Evolutionary conservation across 2,329 filamentous ascomycete species (phyloP), one percentile per base, ranked within the genome.

Genomic region (Aspergillus vadensis): DNA sequence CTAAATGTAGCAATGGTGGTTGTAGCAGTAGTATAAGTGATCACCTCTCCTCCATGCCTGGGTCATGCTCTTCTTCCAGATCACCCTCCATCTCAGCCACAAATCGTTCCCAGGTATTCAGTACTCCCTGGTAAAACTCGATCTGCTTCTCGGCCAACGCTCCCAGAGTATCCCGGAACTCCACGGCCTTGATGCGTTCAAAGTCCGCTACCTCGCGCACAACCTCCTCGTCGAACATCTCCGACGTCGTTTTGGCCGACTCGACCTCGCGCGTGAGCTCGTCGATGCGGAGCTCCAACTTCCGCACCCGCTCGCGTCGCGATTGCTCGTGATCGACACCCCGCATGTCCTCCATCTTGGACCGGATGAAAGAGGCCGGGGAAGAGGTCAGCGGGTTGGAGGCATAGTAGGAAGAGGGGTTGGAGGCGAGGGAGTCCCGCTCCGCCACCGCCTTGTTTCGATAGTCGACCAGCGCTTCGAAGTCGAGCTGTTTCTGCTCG

Each of bases 401-500:
- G 10, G 77, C 87, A 65, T 91, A 82, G 52, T 86, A 85, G 5
- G 83, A 80, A 49, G 80, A 77, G 43, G 84, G 83, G 63, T 89
- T 87, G 10, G 88, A 86, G 41, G 86, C 85, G 2, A 97, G 86
- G 15, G 85, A 82, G 77, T 99, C 95, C 51, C 93, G 89, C 76
- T 99, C 95, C 3, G 87, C 81, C 2, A 91, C 92, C 0, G 91
- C 92, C 75, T 96, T 97, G 79, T 91, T 91, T 57, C 97, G 90
- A 76, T 98, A 98, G 74, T 98, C 94, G 27, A 92, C 96, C 36
- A 99, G 84, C 66, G 92, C 93, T 79, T 99, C 95, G 72, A 94
- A 97, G 79, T 99, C 95, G 60, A 99, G 89, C 76, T 99, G 95
- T 75, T 99, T 99, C 80, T 96, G 92, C 80, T 99, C 95, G 38